Evolutionary conservation across 768 basidiomycete species (phyloP), one percentile per base, ranked within the genome.

Genomic region (Clitopilus passeckerianus): DNA sequence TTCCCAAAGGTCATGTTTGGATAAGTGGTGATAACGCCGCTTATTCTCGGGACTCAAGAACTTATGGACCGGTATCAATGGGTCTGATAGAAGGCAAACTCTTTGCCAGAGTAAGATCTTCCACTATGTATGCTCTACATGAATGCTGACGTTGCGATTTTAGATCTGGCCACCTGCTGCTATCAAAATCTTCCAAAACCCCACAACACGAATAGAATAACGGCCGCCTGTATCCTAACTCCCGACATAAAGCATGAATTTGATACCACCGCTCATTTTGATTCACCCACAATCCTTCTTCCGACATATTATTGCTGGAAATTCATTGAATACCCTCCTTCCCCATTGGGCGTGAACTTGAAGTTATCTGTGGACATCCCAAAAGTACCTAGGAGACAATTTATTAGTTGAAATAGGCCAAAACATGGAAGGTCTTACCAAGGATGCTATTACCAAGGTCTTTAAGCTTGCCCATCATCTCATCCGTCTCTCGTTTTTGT

Each of bases 281-380:
- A 23, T 22, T 9, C 27, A 52, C n/a, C 7, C 30, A 12, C 35
- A 52, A 43, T 10, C 24, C 37, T 27, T 34, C 33, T 30, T 30
- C 20, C 43, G 20, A 59, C 24, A 34, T 14, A 5, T 54, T 52
- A 57, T 79, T 71, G 87, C 65, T 70, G 81, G 69, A 98, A 97
- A 66, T 91, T 91, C 83, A 98, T 85, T 0, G 90, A 91, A 75
- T 98, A 98, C 0, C 96, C 94, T n/a, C 96, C 96, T 62, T 94
- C 87, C 6, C 89, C 92, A 63, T 96, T 95, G 16, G 93, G 93
- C 60, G 87, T 87, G 67, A 99, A 93, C 74, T 98, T 90, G 82
- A 98, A 98, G 75, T 96, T 98, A 69, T 98, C 88, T 0, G 95
- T 98, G 14, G 90, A 94, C 63, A 98, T 71, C 16, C 97, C 96